phyloP scores from a whole-genome alignment of 2,329 filamentous ascomycete genomes.

The Fusarium avenaceum region DNA sequence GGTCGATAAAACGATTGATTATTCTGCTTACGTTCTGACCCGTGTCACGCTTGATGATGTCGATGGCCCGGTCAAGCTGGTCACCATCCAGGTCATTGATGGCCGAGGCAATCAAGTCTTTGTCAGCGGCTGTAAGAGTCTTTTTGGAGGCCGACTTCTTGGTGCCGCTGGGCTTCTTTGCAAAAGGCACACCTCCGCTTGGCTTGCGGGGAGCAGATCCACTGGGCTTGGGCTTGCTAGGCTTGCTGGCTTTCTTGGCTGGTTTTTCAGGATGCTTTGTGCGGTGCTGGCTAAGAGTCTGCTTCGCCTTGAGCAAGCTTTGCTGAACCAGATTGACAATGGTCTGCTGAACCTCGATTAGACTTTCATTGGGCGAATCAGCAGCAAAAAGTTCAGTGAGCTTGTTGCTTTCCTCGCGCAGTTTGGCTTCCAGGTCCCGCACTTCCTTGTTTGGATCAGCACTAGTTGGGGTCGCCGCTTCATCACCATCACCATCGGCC shows the following conservation, averaged over 20 bases:
- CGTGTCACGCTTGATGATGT: slow-evolving; percentile 90
- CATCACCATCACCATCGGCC: slow-evolving; percentile 68
- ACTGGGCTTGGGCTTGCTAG: slow-evolving; percentile 67
- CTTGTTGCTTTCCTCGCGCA: slow-evolving; percentile 70
- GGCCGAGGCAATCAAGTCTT: slow-evolving; percentile 89
- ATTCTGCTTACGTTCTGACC: slow-evolving; percentile 75
- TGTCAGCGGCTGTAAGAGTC: slow-evolving; percentile 81
- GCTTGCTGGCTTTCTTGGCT: slow-evolving; percentile 66
- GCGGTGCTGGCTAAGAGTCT: slow-evolving; percentile 66
- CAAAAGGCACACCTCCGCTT: slow-evolving; percentile 49
- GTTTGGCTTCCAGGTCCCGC: slow-evolving; percentile 65
- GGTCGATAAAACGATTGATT: not conserved
- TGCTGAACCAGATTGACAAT: slow-evolving; percentile 76
- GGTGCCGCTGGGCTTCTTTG: slow-evolving; percentile 55
- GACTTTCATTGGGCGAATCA: slow-evolving; percentile 64
- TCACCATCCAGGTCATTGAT: slow-evolving; percentile 84
- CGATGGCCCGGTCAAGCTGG: slow-evolving; percentile 84
- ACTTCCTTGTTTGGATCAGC: slow-evolving; percentile 60
- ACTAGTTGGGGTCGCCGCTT: slow-evolving; percentile 57
- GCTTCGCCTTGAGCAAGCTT: slow-evolving; percentile 80
- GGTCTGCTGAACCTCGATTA: slow-evolving; percentile 69
- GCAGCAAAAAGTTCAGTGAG: slow-evolving; percentile 67
- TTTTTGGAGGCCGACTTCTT: slow-evolving; percentile 62
- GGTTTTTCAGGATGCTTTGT: slow-evolving; percentile 69
- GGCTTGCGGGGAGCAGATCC: slow-evolving; percentile 60